These are phyloP conservation scores for Penicillium chermesinum DNA, from an alignment of 495 filamentous ascomycete species.

Conservation along the genomic window DNA sequence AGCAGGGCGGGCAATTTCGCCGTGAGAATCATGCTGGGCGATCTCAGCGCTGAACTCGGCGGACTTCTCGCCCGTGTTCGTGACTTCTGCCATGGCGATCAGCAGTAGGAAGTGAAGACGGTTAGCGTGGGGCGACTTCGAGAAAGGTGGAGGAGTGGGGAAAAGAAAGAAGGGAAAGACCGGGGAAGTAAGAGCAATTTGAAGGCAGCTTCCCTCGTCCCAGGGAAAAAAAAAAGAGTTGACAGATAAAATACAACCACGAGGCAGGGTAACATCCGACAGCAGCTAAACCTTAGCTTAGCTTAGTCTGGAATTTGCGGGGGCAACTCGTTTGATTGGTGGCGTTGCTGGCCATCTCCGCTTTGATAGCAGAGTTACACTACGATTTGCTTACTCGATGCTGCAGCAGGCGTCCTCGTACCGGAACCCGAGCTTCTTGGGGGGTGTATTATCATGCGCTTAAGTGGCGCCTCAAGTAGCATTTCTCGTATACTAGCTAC, in stretches of 20 bases:
- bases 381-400: too few relatives aligned
- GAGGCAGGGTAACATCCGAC: conserved; percentile 19
- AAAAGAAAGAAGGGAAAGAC: conserved; percentile 2
- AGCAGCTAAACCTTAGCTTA: background rate
- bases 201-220: background rate
- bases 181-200: background rate
- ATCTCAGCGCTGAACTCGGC: conserved; percentile 8
- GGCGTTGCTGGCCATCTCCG: conserved; percentile 1
- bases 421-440: too few relatives aligned
- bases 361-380: conserved; percentile 26
- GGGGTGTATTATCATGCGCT: too few relatives aligned
- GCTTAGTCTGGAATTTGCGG: conserved; percentile 1
- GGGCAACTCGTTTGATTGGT: background rate
- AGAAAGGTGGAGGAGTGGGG: conserved; percentile 1
- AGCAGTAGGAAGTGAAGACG: background rate
- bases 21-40: background rate
- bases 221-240: conserved; percentile 1
- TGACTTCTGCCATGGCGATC: conserved; percentile 12
- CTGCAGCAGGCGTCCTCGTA: too few relatives aligned
- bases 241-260: conserved; percentile 15
- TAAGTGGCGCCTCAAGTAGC: too few relatives aligned
- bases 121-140: background rate
- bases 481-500: too few relatives aligned
- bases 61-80: conserved; percentile 6
- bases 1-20: conserved; percentile 12